Evolutionary conservation across 2,329 filamentous ascomycete genomes (phyloP), one percentile per base, ranked within the genome.

Genomic region (Peltaster fructicola): DNA sequence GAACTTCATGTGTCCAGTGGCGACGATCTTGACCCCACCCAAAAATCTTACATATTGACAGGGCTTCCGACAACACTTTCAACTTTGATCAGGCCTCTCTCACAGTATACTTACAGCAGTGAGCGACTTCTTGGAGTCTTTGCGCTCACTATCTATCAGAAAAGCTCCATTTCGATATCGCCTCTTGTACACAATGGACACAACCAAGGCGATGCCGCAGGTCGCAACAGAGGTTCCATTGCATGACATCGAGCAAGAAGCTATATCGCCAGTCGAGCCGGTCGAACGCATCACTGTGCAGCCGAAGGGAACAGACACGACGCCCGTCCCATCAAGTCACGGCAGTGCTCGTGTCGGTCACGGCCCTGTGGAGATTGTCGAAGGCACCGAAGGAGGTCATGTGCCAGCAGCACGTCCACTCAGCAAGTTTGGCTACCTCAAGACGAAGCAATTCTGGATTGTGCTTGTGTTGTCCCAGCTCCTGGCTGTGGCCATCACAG

Each of bases 401-500:
- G 33, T 41, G 19, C 40, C 43, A 13, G 34, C 44, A 29, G 34
- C 45, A 30, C 51, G 38, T 21, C 53, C 51, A 30, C 54, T 56
- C 36, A 50, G 57, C 4, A 61, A 57, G 36, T 64, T 73, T 37
- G 57, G 74, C 20, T 95, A 88, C 54, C 60, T 95, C 34, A 65
- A 63, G 39, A 92, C 84, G 7, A 63, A 63, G 43, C 79, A 93
- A 47, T 95, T 98, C 49, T 95, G 81, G 68, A 57, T 80, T 38
- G 71, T 91, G 20, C 59, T 95, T 40, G 31, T 69, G 23, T 56
- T 95, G 8, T 46, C 67, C 30, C 84, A 93, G 62, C 51, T 82
- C 25, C 70, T 92, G 21, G 72, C 84, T 4, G 68, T 98, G 30
- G 84, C 81, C 57, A 88, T 91, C 53, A 93, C 84, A 1, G 72